These are phyloP conservation scores for Pyrus pyrifolia DNA, from an alignment of 306 rosid genomes.

Conservation along the genomic window DNA sequence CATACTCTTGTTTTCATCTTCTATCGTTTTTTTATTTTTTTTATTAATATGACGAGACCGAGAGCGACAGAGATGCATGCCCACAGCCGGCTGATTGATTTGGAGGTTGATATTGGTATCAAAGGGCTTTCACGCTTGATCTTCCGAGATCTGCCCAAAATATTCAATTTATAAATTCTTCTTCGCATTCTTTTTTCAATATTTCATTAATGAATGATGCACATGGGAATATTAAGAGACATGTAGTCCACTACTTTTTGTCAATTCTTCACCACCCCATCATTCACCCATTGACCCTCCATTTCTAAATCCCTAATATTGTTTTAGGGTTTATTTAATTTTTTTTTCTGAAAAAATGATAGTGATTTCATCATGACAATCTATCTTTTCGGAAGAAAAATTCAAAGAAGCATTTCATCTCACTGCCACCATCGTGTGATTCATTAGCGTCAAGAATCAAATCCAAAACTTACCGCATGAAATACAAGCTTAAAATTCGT, in stretches of 20 bases:
- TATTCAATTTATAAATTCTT: not conserved
- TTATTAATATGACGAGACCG: too few relatives aligned
- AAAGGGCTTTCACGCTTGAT: not conserved
- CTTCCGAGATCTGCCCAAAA: constrained; percentile 11
- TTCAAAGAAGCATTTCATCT: too few relatives aligned
- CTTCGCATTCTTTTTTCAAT: not conserved
- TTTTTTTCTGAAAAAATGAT: accelerated
- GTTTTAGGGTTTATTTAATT: not conserved
- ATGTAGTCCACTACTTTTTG: constrained; percentile 28
- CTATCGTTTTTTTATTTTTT: too few relatives aligned
- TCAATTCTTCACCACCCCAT: not conserved
- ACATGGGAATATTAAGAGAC: constrained; percentile 9
- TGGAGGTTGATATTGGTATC: not conserved
- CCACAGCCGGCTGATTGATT: not conserved
- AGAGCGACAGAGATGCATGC: too few relatives aligned
- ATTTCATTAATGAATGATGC: not conserved
- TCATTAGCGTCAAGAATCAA: too few relatives aligned
- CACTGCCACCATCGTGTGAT: too few relatives aligned
- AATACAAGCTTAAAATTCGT: too few relatives aligned
- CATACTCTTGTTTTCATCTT: too few relatives aligned
- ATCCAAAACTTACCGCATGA: too few relatives aligned
- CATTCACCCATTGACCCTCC: not conserved
- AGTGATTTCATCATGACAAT: too few relatives aligned
- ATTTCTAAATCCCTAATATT: not conserved
- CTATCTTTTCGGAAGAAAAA: too few relatives aligned